A percentile compares a stretch with the other conserved stretches of the same genome.
Conservation (phyloP, 2,329 filamentous ascomycete genomes). For the Verticillium alfalfae region DNA sequence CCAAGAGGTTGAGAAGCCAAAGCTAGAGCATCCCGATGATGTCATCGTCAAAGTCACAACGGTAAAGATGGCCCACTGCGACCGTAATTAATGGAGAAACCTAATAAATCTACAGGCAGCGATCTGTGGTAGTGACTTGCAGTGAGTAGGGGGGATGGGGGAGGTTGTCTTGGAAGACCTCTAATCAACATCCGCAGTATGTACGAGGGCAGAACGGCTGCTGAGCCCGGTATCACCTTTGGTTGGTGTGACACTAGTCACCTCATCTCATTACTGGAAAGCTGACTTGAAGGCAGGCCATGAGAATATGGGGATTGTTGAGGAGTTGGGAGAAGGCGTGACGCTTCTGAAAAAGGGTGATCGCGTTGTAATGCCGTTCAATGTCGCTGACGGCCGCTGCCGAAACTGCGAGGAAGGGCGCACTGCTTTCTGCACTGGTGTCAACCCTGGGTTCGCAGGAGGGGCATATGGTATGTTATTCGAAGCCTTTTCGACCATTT, state of each 20-base stretch:
- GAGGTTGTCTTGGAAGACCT: slow-evolving; percentile 3
- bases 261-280: no score
- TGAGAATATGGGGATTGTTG: slow-evolving; percentile 56
- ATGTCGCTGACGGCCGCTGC: slow-evolving; percentile 58
- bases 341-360: slow-evolving; percentile 58
- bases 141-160: slow-evolving; percentile 20
- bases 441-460: slow-evolving; percentile 30
- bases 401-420: slow-evolving; percentile 59
- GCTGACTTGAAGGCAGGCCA: slow-evolving; percentile 26
- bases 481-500: neutral
- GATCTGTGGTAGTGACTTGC: slow-evolving; percentile 48
- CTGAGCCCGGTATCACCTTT: slow-evolving; percentile 56
- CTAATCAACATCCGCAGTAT: slow-evolving; percentile 36
- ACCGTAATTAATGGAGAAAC: no score
- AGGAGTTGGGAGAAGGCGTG: slow-evolving; percentile 51
- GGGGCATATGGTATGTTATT: slow-evolving; percentile 22
- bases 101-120: slow-evolving; percentile 23
- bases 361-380: slow-evolving; percentile 60
- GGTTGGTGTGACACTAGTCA: slow-evolving; percentile 21
- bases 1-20: slow-evolving; percentile 51
- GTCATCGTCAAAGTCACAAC: slow-evolving; percentile 62
- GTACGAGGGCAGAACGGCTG: slow-evolving; percentile 62
- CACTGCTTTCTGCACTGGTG: slow-evolving; percentile 60
- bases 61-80: slow-evolving; percentile 25
- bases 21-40: slow-evolving; percentile 59